Percentiles rank a stretch among this genome's conserved stretches.
phyloP scores from a whole-genome alignment of 495 filamentous ascomycete species.

The Penicillium roqueforti region DNA sequence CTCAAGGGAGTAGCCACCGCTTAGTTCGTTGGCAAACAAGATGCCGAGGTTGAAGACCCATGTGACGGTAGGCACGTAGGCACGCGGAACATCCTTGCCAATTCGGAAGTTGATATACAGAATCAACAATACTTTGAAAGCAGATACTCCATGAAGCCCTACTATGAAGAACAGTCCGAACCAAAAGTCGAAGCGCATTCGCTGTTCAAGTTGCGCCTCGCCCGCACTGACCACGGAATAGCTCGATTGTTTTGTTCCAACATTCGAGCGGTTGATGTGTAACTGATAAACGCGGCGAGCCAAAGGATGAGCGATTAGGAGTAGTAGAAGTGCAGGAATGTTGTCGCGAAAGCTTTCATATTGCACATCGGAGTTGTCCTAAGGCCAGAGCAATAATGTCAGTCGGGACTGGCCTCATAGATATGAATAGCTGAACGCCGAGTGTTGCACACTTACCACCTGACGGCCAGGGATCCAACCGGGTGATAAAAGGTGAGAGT shows the following conservation, averaged over 20 bases:
- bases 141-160: constrained; percentile 80
- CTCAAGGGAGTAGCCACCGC: constrained; percentile 67
- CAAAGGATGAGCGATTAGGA: constrained; percentile 73
- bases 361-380: constrained; percentile 90
- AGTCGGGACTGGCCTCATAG: background rate
- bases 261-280: constrained; percentile 18
- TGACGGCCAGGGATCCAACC: constrained; percentile 96
- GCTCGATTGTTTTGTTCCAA: constrained; percentile 12
- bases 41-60: constrained; percentile 91
- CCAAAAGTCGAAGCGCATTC: constrained; percentile 76
- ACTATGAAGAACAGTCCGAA: constrained; percentile 78
- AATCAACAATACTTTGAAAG: constrained; percentile 75
- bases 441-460: constrained; percentile 55
- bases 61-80: constrained; percentile 67
- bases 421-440: background rate
- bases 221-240: constrained; percentile 45
- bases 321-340: constrained; percentile 68
- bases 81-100: constrained; percentile 61
- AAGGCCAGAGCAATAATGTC: constrained; percentile 5
- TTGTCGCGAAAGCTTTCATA: constrained; percentile 85
- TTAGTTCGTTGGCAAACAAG: constrained; percentile 87
- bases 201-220: constrained; percentile 64
- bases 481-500: constrained; percentile 61
- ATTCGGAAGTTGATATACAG: constrained; percentile 78
- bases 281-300: constrained; percentile 66